A percentile compares a stretch with the other conserved stretches of the same genome.
Conservation (phyloP, 129 eudicot genomes). For the Pittosporum tobira region DNA sequence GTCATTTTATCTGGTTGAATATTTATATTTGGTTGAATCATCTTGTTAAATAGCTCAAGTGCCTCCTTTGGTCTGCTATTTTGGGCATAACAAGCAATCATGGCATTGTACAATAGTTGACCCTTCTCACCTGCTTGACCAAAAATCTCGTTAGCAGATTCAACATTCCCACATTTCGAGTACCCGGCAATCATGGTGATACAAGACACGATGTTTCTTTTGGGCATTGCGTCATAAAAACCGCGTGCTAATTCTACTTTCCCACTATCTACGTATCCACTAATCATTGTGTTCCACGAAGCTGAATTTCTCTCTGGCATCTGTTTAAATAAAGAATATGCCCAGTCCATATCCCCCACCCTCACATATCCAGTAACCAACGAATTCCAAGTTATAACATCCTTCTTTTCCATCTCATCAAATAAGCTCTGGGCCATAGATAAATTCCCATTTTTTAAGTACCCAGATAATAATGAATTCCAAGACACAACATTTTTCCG, state of each 20-base stretch:
- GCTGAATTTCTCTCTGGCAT: constrained; percentile 45
- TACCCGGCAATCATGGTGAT: constrained; percentile 46
- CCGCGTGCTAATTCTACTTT: constrained; percentile 36
- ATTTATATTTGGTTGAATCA: constrained; percentile 21
- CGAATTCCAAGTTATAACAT: constrained; percentile 49
- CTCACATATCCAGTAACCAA: constrained; percentile 46
- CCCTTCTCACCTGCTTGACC: constrained; percentile 22
- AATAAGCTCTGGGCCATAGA: constrained; percentile 34
- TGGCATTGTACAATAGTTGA: constrained; percentile 38
- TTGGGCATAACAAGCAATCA: constrained; percentile 57
- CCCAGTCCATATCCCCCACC: constrained; percentile 35
- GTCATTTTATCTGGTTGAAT: constrained; percentile 55
- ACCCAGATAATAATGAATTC: constrained; percentile 46
- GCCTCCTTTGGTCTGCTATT: constrained; percentile 46
- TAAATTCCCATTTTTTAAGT: constrained; percentile 34
- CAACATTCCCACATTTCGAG: constrained; percentile 43
- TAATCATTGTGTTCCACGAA: constrained; percentile 53
- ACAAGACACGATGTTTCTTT: constrained; percentile 36
- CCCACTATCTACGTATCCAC: constrained; percentile 37
- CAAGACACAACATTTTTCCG: constrained; percentile 49
- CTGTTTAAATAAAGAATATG: constrained; percentile 26
- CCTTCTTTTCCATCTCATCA: constrained; percentile 39
- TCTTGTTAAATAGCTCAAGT: constrained; percentile 34
- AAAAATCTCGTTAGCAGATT: constrained; percentile 33
- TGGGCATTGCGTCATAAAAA: constrained; percentile 43